Conservation (phyloP, 352 stramenopile species). For the Peronospora destructor region DNA sequence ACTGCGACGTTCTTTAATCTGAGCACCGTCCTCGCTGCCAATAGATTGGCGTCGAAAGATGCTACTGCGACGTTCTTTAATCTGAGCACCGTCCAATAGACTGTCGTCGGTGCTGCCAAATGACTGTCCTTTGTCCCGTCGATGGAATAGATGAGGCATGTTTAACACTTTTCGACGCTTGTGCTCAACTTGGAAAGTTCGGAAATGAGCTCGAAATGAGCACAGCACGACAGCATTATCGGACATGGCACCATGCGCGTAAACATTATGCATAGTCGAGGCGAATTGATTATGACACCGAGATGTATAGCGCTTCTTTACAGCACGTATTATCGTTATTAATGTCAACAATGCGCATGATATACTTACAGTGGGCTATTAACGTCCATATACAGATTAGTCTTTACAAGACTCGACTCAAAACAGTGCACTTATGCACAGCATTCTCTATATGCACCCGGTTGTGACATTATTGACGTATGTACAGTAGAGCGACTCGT, state of each 20-base stretch:
- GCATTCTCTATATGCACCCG: too few relatives aligned
- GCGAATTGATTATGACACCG: slow-evolving; percentile 8
- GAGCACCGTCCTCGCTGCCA: slow-evolving; percentile 11
- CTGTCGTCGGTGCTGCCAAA: slow-evolving; percentile 8
- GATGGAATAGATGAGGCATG: slow-evolving; percentile 36
- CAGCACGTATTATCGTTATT: too few relatives aligned
- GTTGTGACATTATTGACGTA: too few relatives aligned
- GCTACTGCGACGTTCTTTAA: too few relatives aligned
- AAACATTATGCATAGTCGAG: slow-evolving; percentile 21
- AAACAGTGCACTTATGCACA: too few relatives aligned
- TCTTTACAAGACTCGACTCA: too few relatives aligned
- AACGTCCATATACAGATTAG: too few relatives aligned
- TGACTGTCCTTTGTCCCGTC: slow-evolving; percentile 18
- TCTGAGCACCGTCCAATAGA: too few relatives aligned
- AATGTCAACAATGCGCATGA: too few relatives aligned
- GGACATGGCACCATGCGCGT: slow-evolving; percentile 1
- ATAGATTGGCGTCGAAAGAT: not conserved
- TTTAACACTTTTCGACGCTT: slow-evolving; percentile 4
- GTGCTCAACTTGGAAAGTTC: slow-evolving; percentile 10
- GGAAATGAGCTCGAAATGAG: slow-evolving; percentile 11
- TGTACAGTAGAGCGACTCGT: too few relatives aligned
- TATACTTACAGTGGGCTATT: too few relatives aligned
- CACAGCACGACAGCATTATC: not conserved
- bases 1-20: slow-evolving; percentile 25
- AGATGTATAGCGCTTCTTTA: too few relatives aligned